Percentiles rank a stretch among this genome's conserved stretches.
Conservation (phyloP, 768 basidiomycete species). For the Suillus subaureus region DNA sequence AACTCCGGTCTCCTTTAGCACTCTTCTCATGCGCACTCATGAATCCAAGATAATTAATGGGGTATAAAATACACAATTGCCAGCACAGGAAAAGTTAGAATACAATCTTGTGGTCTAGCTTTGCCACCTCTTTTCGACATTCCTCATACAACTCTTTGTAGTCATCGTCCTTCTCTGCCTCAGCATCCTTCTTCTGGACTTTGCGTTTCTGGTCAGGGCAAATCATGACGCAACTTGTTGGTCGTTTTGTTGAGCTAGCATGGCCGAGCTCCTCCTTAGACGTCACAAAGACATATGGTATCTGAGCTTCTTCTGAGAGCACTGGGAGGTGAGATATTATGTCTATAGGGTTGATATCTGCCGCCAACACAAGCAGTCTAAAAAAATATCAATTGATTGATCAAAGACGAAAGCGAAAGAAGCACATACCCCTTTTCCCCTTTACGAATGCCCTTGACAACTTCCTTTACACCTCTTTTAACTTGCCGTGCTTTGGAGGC, state of each 20-base stretch:
- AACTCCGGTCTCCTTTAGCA: not conserved
- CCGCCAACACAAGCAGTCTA: conserved; percentile 89
- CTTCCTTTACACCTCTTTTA: conserved; percentile 97
- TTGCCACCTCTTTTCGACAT: conserved; percentile 82
- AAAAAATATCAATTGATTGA: conserved; percentile 9
- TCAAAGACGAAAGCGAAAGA: not conserved
- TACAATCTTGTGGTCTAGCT: conserved; percentile 69
- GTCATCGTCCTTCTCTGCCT: conserved; percentile 77
- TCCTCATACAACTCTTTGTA: conserved; percentile 88
- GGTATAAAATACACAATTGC: conserved; percentile 6
- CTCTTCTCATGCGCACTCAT: not conserved
- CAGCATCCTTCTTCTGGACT: conserved; percentile 57
- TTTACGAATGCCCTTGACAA: conserved; percentile 96
- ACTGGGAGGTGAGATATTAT: conserved; percentile 97
- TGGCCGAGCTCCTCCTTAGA: conserved; percentile 96
- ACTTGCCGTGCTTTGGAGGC: conserved; percentile 95
- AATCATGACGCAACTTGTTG: conserved; percentile 97
- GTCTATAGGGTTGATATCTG: conserved; percentile 97
- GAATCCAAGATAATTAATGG: conserved; percentile 8
- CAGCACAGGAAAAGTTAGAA: conserved; percentile 44
- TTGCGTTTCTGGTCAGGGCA: conserved; percentile 82
- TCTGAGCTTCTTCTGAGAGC: conserved; percentile 89
- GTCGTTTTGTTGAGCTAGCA: conserved; percentile 95
- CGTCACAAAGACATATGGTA: conserved; percentile 87
- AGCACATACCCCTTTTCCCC: conserved; percentile 88